A percentile compares a stretch with the other conserved stretches of the same genome.
Evolutionary conservation across 768 basidiomycete genomes (phyloP).

Genomic region (Rhodosporidiobolus sp.): DNA sequence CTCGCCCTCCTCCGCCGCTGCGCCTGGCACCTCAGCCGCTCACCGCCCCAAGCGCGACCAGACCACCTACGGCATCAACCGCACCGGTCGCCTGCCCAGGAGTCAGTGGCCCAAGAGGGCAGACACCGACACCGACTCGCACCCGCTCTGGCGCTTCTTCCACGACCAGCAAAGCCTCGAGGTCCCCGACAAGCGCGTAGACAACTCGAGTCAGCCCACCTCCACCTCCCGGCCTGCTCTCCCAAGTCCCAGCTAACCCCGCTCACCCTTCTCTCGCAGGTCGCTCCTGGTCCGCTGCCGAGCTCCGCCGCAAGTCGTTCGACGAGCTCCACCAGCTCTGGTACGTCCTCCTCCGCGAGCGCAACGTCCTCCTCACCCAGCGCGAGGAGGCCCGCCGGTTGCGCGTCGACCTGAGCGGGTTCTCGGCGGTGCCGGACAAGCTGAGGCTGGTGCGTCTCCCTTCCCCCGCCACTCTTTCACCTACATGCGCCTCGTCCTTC

Average conservation of each 20-base stretch:
- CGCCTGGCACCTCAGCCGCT: constrained; percentile 17
- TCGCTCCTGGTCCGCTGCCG: constrained; percentile 78
- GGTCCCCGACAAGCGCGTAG: constrained; percentile 30
- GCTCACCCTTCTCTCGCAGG: constrained; percentile 57
- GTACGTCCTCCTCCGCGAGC: constrained; percentile 84
- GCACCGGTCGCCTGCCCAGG: background rate
- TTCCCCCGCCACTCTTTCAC: too few species aligned
- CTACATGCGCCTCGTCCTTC: background rate
- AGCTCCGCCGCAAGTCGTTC: constrained; percentile 86
- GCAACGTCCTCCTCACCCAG: constrained; percentile 86
- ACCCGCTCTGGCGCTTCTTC: constrained; percentile 46
- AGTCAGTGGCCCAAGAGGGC: constrained; percentile 11
- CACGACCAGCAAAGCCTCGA: constrained; percentile 36
- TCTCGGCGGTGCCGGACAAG: constrained; percentile 38
- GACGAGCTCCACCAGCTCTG: constrained; percentile 89
- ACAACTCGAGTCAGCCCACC: constrained; percentile 26
- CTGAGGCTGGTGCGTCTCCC: constrained; percentile 27
- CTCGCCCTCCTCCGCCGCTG: background rate
- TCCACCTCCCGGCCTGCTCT: background rate
- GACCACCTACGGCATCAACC: constrained; percentile 39
- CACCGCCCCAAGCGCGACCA: constrained; percentile 40
- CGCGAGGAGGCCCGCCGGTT: constrained; percentile 69
- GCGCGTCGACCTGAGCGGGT: constrained; percentile 47
- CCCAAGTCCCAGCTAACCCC: background rate
- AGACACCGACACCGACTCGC: constrained; percentile 29